Evolutionary conservation across 768 basidiomycete species (phyloP).

Genomic region (Trametes meyenii): DNA sequence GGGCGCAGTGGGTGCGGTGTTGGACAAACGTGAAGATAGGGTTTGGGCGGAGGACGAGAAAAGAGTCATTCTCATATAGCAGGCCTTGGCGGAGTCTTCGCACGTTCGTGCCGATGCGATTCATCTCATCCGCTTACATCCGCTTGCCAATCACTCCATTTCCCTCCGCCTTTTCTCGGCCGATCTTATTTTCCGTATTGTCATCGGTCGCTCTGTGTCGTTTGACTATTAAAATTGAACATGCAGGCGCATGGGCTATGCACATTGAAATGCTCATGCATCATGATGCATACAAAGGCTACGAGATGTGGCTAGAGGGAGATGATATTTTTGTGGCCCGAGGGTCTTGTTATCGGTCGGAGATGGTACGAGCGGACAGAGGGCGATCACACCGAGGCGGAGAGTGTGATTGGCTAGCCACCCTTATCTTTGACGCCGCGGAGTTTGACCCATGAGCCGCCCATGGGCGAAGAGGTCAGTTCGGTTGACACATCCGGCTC

Average conservation of each 20-base stretch:
- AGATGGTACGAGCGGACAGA: constrained; percentile 16
- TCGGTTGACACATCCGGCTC: constrained; percentile 3
- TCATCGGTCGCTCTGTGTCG: not conserved
- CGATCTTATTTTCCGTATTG: not conserved
- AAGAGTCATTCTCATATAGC: constrained; percentile 23
- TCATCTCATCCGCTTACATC: constrained; percentile 20
- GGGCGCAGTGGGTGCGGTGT: constrained; percentile 7
- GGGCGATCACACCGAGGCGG: not conserved
- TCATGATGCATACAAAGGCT: not conserved
- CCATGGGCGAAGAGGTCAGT: not conserved
- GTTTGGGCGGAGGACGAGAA: not conserved
- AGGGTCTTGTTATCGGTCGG: not conserved
- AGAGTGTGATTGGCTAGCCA: constrained; percentile 14
- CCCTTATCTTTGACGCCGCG: constrained; percentile 19
- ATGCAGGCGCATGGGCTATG: not conserved
- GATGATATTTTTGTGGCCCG: not conserved
- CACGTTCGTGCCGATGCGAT: constrained; percentile 23
- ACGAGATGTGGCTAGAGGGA: not conserved
- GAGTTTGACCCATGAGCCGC: not conserved
- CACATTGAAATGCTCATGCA: not conserved
- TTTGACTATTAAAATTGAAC: not conserved
- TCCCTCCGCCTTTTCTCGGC: constrained; percentile 11
- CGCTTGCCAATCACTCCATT: constrained; percentile 13
- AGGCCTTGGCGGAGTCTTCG: constrained; percentile 21
- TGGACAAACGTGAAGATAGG: constrained; percentile 17